Evolutionary conservation across 108 stramenopile species (phyloP).

Genomic region (Conticribra weissflogii): DNA sequence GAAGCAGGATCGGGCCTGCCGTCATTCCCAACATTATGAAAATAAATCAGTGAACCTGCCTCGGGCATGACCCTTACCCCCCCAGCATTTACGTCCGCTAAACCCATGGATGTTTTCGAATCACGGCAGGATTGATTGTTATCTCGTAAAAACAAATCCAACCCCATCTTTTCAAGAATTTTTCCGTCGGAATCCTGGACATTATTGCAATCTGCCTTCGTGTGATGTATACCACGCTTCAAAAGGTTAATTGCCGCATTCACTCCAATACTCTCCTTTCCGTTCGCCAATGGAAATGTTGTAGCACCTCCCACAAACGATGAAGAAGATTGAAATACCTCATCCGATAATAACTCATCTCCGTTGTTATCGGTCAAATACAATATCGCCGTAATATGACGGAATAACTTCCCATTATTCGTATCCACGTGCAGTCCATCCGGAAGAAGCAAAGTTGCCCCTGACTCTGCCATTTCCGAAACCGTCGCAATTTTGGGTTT

Average conservation of each 20-base stretch:
- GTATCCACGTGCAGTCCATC: conserved; percentile 52
- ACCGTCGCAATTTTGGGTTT: neutral
- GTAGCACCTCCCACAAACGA: conserved; percentile 36
- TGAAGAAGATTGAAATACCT: neutral
- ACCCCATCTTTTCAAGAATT: conserved; percentile 18
- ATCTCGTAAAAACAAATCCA: conserved; percentile 16
- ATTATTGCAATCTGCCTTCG: conserved; percentile 25
- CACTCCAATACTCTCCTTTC: neutral
- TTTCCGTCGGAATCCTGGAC: conserved; percentile 9
- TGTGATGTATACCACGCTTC: conserved; percentile 30
- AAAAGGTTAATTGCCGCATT: conserved; percentile 22
- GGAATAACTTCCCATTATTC: conserved; percentile 50
- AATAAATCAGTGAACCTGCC: conserved; percentile 41
- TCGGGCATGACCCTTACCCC: conserved; percentile 47
- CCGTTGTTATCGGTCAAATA: conserved; percentile 45
- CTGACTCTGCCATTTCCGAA: neutral
- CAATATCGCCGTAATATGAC: conserved; percentile 48
- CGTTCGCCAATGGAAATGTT: conserved; percentile 44
- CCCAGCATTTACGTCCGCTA: neutral
- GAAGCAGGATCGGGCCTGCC: conserved; percentile 40
- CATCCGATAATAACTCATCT: neutral
- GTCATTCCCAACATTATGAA: conserved; percentile 44
- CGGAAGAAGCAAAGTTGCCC: conserved; percentile 21
- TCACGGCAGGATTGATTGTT: neutral
- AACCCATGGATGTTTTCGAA: neutral